Base-by-base conservation (phyloP, 352 stramenopile genomes). In the Phytophthora syringae region DNA sequence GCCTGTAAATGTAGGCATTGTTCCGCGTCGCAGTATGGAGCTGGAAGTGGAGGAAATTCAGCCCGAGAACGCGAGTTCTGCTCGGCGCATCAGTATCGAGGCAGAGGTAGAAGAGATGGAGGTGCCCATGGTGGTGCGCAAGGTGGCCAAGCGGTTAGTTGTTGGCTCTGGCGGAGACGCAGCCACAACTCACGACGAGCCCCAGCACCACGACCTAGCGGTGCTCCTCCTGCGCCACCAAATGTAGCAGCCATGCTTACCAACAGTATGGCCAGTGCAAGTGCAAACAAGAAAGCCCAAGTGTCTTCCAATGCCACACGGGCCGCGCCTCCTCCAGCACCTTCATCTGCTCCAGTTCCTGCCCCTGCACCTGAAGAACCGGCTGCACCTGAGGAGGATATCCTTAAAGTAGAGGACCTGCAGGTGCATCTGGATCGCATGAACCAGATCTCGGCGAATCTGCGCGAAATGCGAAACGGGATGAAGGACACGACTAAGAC, bases 401-500 rank as follows among this genome's bases (percentile, higher is more conserved):
- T 51, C n/a, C 75, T 89, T 25, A 82, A 92, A 53, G 54, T 92
- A 12, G 74, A 82, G 9, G 79, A 89, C 42, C 57, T 92, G 39
- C 84, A 92, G 55, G 67, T 90, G 12, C 84, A 92, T 74, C 43
- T 92, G 16, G 80, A 92, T 51, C 82, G 80, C 30, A 92, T 92
- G 84, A 89, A 86, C 42, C 70, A 81, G 63, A 90, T 92, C 47
- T 89, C 84, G 18, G 72, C 79, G 36, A 90, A 58, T 52, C 57
- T 92, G 30, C 70, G 66, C 34, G 65, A 64, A 16, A 67, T 89
- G 52, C 76, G 82, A 30, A 69, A 79, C 7, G 74, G 68, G 47
- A 84, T 88, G 60, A 69, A 66, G 20, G 65, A 76, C 42, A 83
- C 82, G 25, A 80, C 71, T 13, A 40, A 70, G 5, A 42, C 70